Evolutionary conservation across 2,329 filamentous ascomycete genomes (phyloP), one percentile per base, ranked within the genome.

Genomic region (Clarireedia hainanense): DNA sequence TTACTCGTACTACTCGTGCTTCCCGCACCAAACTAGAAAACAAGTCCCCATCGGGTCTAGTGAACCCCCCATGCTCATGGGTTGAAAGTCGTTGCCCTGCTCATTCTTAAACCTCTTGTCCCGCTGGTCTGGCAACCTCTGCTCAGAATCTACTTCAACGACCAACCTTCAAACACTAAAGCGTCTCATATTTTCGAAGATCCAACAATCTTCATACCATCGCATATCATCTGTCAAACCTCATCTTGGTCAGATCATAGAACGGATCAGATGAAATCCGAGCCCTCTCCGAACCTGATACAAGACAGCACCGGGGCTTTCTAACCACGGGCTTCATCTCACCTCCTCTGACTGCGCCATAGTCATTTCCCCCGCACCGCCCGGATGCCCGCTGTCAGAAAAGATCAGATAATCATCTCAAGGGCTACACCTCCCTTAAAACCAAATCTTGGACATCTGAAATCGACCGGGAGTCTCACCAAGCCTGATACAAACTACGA

Each of bases 381-480:
- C 73, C 76, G 75, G 70, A 80, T 81, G 78, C 78, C 73, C 67
- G 72, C 75, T 71, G 72, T 74, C 69, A 72, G 72, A 64, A 75
- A 76, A 77, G 75, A 78, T 73, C 74, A 71, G 71, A 76, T 75
- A 64, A 69, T 69, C 64, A 73, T 74, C 72, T 75, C 73, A 61
- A 78, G 75, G 75, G 74, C 74, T 67, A 58, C 61, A 30, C 10
- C 27, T 73, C 75, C 67, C 69, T 72, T 74, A 70, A 68, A 71
- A 68, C 64, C 65, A 70, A 68, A 70, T 65, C 66, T 72, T 63
- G 67, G 66, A 67, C 64, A 68, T 61, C 67, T 26, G 17, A 36
- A 36, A 15, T 43, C 12, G 60, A 65, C 67, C 63, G 69, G 66
- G 66, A 67, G 62, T 61, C 65, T 63, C 60, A 30, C 27, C 27